Evolutionary conservation across 2,329 filamentous ascomycete genomes (phyloP), one percentile per base, ranked within the genome.

Genomic region (Phoma sp.): DNA sequence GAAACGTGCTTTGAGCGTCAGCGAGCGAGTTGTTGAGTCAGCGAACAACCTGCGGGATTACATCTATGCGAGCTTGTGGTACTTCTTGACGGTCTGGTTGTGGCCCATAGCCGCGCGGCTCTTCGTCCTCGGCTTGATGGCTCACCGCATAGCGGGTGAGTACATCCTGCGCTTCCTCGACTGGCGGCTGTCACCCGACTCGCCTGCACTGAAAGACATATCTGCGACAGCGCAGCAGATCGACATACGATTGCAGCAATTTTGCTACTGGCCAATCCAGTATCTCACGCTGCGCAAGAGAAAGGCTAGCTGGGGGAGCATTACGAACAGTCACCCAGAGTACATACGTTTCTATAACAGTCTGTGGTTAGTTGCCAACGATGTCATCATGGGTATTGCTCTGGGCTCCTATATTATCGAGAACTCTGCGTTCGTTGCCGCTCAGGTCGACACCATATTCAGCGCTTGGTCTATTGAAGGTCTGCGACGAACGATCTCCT

Each of bases 301-400:
- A 35, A 96, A 96, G 71, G 87, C 88, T 60, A 92, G 96, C 66
- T 98, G 95, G 94, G 91, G 92, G 55, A 98, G 94, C 73, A 90
- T 98, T 51, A 97, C 93, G 0, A 95, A 89, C 43, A 96, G 89
- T 67, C 94, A 99, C 74, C 92, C 94, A 0, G 95, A 99, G 74
- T 99, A 99, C 74, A 99, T 99, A 63, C 89, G 95, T 15, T 99
- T 99, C 77, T 99, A 98, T 79, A 99, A 99, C 75, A 97, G 92
- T 69, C 81, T 99, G 4, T 99, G 95, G 95, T 89, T 99, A 8
- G 95, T 99, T 21, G 93, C 93, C 27, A 99, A 99, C 78, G 95
- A 99, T 77, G 90, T 99, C 41, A 99, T 99, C 62, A 98, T 99
- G 56, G 96, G 95, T 24, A 97, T 99, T 63, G 95, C 95, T 1